Base-by-base conservation (phyloP, 2,329 filamentous ascomycete species). In the Magnaporthales sp. region DNA sequence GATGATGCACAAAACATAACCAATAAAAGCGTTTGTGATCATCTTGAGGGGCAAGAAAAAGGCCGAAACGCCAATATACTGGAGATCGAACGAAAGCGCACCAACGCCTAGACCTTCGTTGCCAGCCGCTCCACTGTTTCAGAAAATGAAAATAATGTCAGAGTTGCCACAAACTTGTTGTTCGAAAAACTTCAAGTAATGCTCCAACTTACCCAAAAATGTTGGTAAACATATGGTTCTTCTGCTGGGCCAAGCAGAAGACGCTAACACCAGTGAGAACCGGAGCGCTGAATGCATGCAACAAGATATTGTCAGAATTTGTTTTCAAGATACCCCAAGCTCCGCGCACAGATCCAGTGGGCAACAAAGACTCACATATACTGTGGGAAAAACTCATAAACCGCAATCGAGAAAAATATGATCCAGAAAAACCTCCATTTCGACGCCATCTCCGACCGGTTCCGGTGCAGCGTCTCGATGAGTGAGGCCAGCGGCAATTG, bases 371-470 rank as follows among this genome's bases (percentile, higher is more conserved):
- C 64, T 62, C 56, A 66, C 64, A 66, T 80, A 82, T 60, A 60
- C 67, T 81, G 76, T 0, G 83, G 81, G 54, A 84, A 72, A 32
- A 80, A 74, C 67, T 83, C 81, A 76, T 81, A 84, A 26, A 79
- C 69, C 54, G 81, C 80, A 32, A 81, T 74, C 56, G 68, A 73
- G 0, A 71, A 66, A 68, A 79, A 79, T 58, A 79, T 69, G 51
- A 75, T 69, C 73, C 78, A 78, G 68, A 81, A 83, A 19, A 79
- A 72, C 30, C 75, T 74, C 56, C 83, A 72, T 1, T 75, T 74
- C 65, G 77, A 76, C 60, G 75, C 78, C 2, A 76, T 80, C 61
- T 77, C 76, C 0, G 69, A 76, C 27, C 69, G 65, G 22, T 72
- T 61, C 4, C 72, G 68, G 63, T 71, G 71, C 63, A 74, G 70